Conservation (phyloP, 2,329 filamentous ascomycete species). For the Phialemonium atrogriseum region DNA sequence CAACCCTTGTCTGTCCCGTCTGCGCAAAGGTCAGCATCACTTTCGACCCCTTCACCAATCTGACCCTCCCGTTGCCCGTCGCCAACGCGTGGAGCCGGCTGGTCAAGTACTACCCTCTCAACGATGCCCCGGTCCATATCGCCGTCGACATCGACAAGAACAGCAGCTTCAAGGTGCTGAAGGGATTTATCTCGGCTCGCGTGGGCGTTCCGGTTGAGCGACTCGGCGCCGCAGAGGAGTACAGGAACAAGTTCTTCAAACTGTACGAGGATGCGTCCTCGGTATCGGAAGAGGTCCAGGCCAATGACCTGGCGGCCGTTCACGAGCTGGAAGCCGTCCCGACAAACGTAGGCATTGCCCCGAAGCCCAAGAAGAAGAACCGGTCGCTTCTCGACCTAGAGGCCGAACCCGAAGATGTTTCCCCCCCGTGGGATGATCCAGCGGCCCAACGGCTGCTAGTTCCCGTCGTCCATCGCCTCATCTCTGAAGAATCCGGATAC, state of each 20-base stretch:
- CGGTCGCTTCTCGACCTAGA: conserved; percentile 43
- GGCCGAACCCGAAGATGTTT: conserved; percentile 37
- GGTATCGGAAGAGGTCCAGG: conserved; percentile 64
- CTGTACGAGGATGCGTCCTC: conserved; percentile 62
- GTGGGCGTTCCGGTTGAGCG: conserved; percentile 56
- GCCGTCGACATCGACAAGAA: conserved; percentile 76
- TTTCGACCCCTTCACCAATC: conserved; percentile 93
- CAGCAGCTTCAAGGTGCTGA: conserved; percentile 58
- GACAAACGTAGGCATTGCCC: conserved; percentile 61
- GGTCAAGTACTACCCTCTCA: conserved; percentile 70
- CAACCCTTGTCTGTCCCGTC: conserved; percentile 82
- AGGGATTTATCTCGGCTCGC: conserved; percentile 60
- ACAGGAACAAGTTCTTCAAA: conserved; percentile 78
- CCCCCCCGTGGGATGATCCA: conserved; percentile 49
- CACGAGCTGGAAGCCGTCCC: conserved; percentile 72
- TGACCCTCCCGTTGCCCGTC: conserved; percentile 84
- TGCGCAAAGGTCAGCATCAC: conserved; percentile 97
- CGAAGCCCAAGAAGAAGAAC: conserved; percentile 33
- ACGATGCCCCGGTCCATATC: conserved; percentile 61
- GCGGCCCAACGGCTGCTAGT: conserved; percentile 61
- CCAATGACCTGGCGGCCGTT: conserved; percentile 59
- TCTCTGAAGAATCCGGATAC: conserved; percentile 17
- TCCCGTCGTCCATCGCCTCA: conserved; percentile 57
- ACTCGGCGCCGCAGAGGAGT: conserved; percentile 77
- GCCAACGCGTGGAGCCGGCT: conserved; percentile 72